These are phyloP conservation scores for Bipolaris victoriae DNA, from an alignment of 2,329 filamentous ascomycete genomes.

Conservation along the genomic window DNA sequence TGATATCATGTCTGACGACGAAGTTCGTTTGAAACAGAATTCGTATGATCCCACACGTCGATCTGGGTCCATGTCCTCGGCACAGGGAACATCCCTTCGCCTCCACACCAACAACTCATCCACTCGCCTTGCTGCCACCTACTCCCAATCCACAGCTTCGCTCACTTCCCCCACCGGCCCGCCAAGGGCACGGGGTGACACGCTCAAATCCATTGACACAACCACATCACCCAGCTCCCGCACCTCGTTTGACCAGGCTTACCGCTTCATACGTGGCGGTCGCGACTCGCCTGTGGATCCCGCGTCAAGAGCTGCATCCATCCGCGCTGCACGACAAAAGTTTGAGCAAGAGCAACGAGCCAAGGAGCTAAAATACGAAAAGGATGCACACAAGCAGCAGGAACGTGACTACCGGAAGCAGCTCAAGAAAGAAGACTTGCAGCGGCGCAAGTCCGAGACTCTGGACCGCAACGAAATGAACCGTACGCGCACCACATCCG, in stretches of 20 bases:
- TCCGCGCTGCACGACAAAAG: conserved; percentile 62
- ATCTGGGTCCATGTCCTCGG: conserved; percentile 55
- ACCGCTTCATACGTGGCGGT: conserved; percentile 58
- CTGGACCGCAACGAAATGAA: conserved; percentile 37
- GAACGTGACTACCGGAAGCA: conserved; percentile 54
- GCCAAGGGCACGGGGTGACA: conserved; percentile 57
- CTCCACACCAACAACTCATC: conserved; percentile 49
- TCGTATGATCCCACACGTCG: conserved; percentile 48
- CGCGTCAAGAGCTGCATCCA: conserved; percentile 60
- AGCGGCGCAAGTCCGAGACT: conserved; percentile 51
- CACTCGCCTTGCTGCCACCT: conserved; percentile 55
- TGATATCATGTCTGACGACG: conserved; percentile 56
- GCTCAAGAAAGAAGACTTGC: conserved; percentile 52
- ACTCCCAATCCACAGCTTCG: conserved; percentile 61
- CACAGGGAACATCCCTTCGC: conserved; percentile 47
- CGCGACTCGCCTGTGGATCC: conserved; percentile 58
- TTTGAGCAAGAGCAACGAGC: conserved; percentile 65
- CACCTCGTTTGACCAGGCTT: conserved; percentile 63
- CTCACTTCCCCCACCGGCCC: conserved; percentile 52
- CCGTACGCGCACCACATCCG: conserved; percentile 40
- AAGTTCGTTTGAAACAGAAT: conserved; percentile 49
- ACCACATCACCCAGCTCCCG: conserved; percentile 59
- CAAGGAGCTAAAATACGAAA: conserved; percentile 61
- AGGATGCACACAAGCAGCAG: conserved; percentile 56
- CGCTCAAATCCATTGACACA: conserved; percentile 57